Evolutionary conservation across 2,329 filamentous ascomycete species (phyloP), one percentile per base, ranked within the genome.

Genomic region (Paraphoma sp.): DNA sequence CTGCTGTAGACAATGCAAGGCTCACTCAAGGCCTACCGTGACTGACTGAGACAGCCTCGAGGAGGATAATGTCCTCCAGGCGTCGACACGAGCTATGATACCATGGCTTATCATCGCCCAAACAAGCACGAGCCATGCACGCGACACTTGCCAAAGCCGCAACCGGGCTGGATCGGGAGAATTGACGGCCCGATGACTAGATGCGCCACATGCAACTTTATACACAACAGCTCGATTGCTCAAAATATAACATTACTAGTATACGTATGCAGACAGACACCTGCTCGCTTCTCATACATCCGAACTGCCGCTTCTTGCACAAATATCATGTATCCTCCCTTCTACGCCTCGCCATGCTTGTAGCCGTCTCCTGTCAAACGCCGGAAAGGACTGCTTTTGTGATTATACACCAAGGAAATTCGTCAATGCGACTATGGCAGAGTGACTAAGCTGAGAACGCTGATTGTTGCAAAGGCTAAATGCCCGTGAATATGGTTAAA

Each of bases 331-430:
- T 48, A 31, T 50, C 43, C 31, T 29, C 41, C 41, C 47, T 11
- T 48, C 54, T 62, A 44, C 54, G 43, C 54, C 59, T 52, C n/a
- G 47, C 53, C 36, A 51, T 48, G 48, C 36, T 30, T 3, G 12
- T 41, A 6, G 16, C 44, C 30, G n/a, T 36, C 29, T 14, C 40
- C 28, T 10, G 3, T 14, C 3, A 51, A 60, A 60, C 55, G 57
- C 62, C 57, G 18, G 40, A 45, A 33, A 60, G 14, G 23, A 51
- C 48, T 54, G 51, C 59, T 66, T 65, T 65, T 63, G 45, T 56
- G 57, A 57, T 45, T 62, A 36, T 69, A 67, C 66, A 65, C 18
- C 16, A 66, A 70, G 40, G 62, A 69, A 53, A 70, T 62, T 70
- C 67, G 67, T 70, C 30, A 61, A 42, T 41, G 33, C 45, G 48